These are phyloP conservation scores for Carnegiea gigantea DNA, from an alignment of 179 eudicot species.

Conservation along the genomic window DNA sequence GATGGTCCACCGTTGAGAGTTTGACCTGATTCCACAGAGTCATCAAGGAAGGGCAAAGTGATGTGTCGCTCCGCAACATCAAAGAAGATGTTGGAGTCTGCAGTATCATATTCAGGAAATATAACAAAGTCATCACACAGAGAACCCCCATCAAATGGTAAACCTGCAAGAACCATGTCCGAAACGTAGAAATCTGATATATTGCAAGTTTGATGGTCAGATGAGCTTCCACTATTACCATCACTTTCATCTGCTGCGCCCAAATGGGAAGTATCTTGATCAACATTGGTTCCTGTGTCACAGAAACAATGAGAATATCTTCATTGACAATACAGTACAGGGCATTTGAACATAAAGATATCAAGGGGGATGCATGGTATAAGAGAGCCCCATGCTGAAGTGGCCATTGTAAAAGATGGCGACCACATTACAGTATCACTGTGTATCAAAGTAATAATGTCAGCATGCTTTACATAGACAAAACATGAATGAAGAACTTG, in stretches of 20 bases:
- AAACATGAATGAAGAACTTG: not conserved
- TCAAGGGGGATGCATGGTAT: not conserved
- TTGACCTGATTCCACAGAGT: conserved; percentile 43
- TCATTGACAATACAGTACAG: not conserved
- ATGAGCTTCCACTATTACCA: conserved; percentile 60
- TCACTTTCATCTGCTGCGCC: conserved; percentile 57
- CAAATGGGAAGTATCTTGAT: conserved; percentile 43
- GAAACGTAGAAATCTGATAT: conserved; percentile 73
- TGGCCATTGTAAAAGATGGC: not conserved
- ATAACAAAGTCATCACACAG: conserved; percentile 38
- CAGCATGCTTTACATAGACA: not conserved
- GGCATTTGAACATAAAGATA: not conserved
- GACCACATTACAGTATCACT: not conserved
- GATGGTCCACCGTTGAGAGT: conserved; percentile 37
- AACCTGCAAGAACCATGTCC: conserved; percentile 68
- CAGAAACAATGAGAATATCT: conserved; percentile 7
- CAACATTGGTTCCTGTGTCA: conserved; percentile 38
- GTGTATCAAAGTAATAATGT: not conserved
- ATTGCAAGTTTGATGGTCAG: conserved; percentile 67
- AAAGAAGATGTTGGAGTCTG: conserved; percentile 53
- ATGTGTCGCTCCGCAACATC: conserved; percentile 56
- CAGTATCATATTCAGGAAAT: conserved; percentile 56
- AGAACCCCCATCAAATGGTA: conserved; percentile 48
- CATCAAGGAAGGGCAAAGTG: conserved; percentile 66
- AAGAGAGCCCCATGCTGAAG: not conserved